Evolutionary conservation across 371 early-diverging fungal species (phyloP), one percentile per base, ranked within the genome.

Genomic region (Haplosporangium sp.): DNA sequence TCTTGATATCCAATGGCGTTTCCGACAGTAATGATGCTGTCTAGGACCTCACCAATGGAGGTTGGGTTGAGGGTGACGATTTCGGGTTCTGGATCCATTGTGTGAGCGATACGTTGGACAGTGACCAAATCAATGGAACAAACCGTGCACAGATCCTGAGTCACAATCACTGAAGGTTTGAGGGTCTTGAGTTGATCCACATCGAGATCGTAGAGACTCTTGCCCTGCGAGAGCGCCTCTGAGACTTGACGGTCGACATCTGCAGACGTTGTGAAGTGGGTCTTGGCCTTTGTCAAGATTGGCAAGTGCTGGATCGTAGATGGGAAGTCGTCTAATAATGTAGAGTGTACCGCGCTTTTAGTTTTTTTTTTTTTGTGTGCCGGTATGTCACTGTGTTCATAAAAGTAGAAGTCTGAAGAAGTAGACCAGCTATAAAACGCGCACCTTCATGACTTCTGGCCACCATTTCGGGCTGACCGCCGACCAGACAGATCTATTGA

Each of bases 81-180:
- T 6, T 71, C 58, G 0, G 90, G 89, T 46, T 66, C 63, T 42
- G 83, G 88, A 23, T 75, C 52, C 85, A 87, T 81, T 43, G 59
- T 79, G 45, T 69, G 60, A 18, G 85, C 89, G 8, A 82, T 55
- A 12, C 85, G 81, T 55, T 86, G 74, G 8, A 89, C 89, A 16
- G 83, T 83, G 58, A 73, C 81, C 23, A 89, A 61, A 65, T 90
- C 90, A 56, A 90, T 88, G 6, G 90, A 88, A 59, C 90, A 90
- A 16, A 90, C 90, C 16, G 83, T 80, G 69, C 87, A 89, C 0
- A 89, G 82, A 61, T 87, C 88, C 80, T 72, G 52, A 50, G 1
- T 37, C 23, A 90, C 83, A 53, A 89, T 84, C 36, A 86, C 82
- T 12, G 86, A 73, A 4, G 90, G 90, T 36, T 82, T 62, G 29